Conservation (phyloP, 2,329 filamentous ascomycete genomes). For the Fusarium sororula region DNA sequence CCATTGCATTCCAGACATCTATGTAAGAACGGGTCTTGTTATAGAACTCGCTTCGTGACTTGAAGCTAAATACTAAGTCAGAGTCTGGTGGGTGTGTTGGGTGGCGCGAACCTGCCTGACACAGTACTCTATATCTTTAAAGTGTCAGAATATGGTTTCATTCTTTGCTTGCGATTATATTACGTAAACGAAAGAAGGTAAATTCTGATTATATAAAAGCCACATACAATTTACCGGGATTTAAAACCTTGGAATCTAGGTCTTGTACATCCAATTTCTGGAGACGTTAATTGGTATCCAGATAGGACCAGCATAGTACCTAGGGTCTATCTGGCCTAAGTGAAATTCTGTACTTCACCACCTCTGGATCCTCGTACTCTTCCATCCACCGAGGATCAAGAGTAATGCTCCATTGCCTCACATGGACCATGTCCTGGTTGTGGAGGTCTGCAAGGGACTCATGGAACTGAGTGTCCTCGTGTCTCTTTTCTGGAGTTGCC, state of each 20-base stretch:
- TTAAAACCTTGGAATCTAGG: not conserved
- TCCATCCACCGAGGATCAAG: not conserved
- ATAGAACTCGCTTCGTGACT: too few species aligned
- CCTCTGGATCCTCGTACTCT: not conserved
- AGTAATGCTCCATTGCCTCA: not conserved
- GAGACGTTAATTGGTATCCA: not conserved
- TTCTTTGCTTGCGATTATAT: too few species aligned
- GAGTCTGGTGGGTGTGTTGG: too few species aligned
- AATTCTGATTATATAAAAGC: accelerated
- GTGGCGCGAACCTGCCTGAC: too few species aligned
- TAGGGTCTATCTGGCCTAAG: not conserved
- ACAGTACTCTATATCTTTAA: too few species aligned
- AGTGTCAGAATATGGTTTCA: too few species aligned
- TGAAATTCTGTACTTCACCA: not conserved
- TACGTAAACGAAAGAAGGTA: too few species aligned
- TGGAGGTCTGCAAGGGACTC: not conserved
- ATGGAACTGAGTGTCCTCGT: not conserved
- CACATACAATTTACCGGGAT: not conserved
- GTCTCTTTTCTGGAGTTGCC: not conserved
- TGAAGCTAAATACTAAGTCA: accelerated
- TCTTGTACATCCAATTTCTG: not conserved
- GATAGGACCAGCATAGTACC: not conserved
- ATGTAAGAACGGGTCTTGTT: too few species aligned
- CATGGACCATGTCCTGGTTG: not conserved
- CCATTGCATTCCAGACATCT: accelerated